phyloP scores from a whole-genome alignment of 1,284 basidiomycete species.

The Lentinula novae-zelandiae region DNA sequence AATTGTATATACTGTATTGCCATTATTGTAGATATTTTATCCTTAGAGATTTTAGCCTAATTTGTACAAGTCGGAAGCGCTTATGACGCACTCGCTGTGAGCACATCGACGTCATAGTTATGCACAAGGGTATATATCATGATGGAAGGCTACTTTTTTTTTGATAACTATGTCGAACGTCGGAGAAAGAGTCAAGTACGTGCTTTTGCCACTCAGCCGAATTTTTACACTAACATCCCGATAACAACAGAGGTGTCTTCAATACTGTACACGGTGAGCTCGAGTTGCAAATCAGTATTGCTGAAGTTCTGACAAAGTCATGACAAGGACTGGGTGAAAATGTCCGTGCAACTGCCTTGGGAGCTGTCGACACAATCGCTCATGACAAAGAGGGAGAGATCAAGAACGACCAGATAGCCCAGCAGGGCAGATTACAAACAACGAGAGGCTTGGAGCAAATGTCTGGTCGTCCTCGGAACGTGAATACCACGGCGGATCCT shows the following conservation, averaged over 20 bases:
- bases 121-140: not conserved
- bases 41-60: no score
- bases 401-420: slow-evolving; percentile 6
- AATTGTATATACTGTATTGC: not conserved
- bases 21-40: no score
- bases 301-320: slow-evolving; percentile 2
- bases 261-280: slow-evolving; percentile 1
- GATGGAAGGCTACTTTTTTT: not conserved
- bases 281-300: no score
- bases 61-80: no score
- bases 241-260: not conserved
- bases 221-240: not conserved
- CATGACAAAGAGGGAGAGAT: slow-evolving; percentile 4
- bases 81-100: not conserved
- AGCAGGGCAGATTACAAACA: slow-evolving; percentile 2
- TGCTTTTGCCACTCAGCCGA: not conserved
- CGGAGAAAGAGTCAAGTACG: slow-evolving; percentile 7
- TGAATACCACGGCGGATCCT: not conserved
- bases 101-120: not conserved
- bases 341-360: slow-evolving; percentile 26
- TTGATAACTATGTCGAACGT: slow-evolving; percentile 1
- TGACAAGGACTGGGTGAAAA: slow-evolving; percentile 25
- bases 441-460: not conserved
- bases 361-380: slow-evolving; percentile 22
- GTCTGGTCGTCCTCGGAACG: not conserved